phyloP scores from a whole-genome alignment of 805 yeast genomes.

The Suhomyces faveliae region DNA sequence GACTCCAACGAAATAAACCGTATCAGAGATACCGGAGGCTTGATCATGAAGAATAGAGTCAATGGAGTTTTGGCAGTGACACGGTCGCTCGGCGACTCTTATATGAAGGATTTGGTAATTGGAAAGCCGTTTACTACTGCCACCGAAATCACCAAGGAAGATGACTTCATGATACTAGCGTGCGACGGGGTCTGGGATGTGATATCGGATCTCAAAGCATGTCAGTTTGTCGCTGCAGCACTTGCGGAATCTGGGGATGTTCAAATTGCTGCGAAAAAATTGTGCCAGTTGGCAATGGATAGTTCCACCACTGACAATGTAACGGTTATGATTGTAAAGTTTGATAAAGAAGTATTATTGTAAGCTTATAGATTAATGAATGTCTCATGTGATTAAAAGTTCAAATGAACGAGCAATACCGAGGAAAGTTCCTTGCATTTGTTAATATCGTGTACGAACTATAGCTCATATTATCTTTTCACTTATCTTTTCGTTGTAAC shows the following conservation, averaged over 20 bases:
- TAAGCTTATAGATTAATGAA: not conserved
- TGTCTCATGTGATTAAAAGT: no score
- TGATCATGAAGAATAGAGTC: constrained; percentile 85
- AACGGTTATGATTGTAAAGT: constrained; percentile 83
- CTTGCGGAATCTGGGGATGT: constrained; percentile 45
- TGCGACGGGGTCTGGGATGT: constrained; percentile 99
- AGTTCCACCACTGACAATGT: constrained; percentile 85
- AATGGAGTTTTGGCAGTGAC: constrained; percentile 96
- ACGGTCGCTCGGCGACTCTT: constrained; percentile 89
- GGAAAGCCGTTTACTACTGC: constrained; percentile 92
- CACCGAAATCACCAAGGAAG: constrained; percentile 64
- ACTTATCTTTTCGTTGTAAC: no score
- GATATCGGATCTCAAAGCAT: constrained; percentile 78
- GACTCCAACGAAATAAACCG: constrained; percentile 76
- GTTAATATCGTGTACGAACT: no score
- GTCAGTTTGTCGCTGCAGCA: constrained; percentile 59
- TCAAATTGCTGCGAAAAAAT: constrained; percentile 59
- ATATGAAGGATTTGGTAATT: constrained; percentile 83
- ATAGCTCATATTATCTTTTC: no score
- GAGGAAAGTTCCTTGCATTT: no score
- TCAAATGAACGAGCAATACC: no score
- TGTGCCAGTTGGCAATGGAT: constrained; percentile 73
- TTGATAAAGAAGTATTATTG: constrained; percentile 45
- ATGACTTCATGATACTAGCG: constrained; percentile 82
- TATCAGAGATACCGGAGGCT: constrained; percentile 76